phyloP scores from a whole-genome alignment of 2,329 filamentous ascomycete species.

The Exophiala viscosa region DNA sequence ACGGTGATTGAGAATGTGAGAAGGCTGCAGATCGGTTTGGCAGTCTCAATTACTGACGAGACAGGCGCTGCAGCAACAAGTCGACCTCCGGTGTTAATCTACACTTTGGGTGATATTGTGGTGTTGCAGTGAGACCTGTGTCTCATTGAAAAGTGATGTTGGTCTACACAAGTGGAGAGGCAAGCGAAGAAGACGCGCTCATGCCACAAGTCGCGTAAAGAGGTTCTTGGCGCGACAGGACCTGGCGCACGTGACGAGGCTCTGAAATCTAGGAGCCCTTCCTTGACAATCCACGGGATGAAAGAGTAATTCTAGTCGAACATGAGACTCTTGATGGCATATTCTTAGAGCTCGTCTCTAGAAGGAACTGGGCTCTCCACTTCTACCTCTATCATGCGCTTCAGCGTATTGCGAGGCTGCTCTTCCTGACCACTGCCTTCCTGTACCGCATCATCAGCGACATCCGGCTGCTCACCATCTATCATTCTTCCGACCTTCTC shows the following conservation, averaged over 20 bases:
- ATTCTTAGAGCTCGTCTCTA: slow-evolving; percentile 36
- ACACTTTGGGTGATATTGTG: no score
- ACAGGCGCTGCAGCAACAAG: no score
- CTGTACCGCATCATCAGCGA: slow-evolving; percentile 37
- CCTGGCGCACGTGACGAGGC: neutral
- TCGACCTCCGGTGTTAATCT: no score
- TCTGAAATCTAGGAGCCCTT: neutral
- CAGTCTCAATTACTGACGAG: no score
- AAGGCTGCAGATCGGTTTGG: no score
- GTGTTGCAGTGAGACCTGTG: no score
- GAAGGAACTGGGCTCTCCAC: slow-evolving; percentile 29
- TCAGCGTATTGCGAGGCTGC: slow-evolving; percentile 45
- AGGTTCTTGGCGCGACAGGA: neutral
- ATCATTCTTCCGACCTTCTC: slow-evolving; percentile 43
- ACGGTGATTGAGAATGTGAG: no score
- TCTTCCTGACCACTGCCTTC: slow-evolving; percentile 37
- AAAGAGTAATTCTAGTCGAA: neutral
- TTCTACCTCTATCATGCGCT: slow-evolving; percentile 46
- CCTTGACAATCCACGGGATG: neutral
- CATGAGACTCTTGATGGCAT: neutral
- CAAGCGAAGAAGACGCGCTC: neutral
- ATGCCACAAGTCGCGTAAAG: slow-evolving; percentile 10
- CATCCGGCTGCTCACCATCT: slow-evolving; percentile 29
- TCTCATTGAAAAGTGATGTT: no score
- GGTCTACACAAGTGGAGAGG: no score